A percentile compares a stretch with the other conserved stretches of the same genome.
Evolutionary conservation across 1,284 basidiomycete species (phyloP).

Genomic region (Sporisorium reilianum): DNA sequence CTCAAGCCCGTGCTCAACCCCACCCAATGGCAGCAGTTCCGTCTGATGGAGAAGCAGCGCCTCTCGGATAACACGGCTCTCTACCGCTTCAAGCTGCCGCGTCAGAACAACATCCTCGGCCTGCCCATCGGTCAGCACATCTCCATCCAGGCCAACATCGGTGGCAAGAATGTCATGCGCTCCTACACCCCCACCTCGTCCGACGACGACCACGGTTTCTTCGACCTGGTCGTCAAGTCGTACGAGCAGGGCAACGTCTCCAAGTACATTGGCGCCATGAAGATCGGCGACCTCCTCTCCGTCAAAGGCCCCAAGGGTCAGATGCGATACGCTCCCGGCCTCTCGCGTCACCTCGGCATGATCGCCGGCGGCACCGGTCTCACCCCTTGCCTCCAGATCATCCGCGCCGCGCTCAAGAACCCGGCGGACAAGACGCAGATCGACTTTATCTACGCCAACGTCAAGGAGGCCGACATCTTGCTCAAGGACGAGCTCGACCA

Average conservation of each 20-base stretch:
- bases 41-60: conserved; percentile 82
- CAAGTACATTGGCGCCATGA: conserved; percentile 80
- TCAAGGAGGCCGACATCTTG: conserved; percentile 74
- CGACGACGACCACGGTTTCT: conserved; percentile 90
- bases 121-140: conserved; percentile 98
- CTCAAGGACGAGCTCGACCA: conserved; percentile 87
- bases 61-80: conserved; percentile 95
- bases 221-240: conserved; percentile 96
- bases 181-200: conserved; percentile 95
- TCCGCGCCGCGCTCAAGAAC: conserved; percentile 88
- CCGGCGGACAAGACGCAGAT: conserved; percentile 84
- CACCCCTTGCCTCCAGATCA: conserved; percentile 86
- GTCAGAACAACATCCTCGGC: conserved; percentile 81
- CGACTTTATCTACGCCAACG: conserved; percentile 97
- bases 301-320: conserved; percentile 96
- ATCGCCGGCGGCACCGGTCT: conserved; percentile 94
- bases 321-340: conserved; percentile 71
- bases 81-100: conserved; percentile 89
- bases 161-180: conserved; percentile 88
- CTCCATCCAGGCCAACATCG: conserved; percentile 87
- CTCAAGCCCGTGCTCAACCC: conserved; percentile 78
- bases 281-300: conserved; percentile 76
- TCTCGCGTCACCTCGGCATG: conserved; percentile 81
- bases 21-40: conserved; percentile 82
- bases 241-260: conserved; percentile 98